phyloP scores from a whole-genome alignment of 169 alveolate genomes.

The Ichthyophthirius multifiliis region DNA sequence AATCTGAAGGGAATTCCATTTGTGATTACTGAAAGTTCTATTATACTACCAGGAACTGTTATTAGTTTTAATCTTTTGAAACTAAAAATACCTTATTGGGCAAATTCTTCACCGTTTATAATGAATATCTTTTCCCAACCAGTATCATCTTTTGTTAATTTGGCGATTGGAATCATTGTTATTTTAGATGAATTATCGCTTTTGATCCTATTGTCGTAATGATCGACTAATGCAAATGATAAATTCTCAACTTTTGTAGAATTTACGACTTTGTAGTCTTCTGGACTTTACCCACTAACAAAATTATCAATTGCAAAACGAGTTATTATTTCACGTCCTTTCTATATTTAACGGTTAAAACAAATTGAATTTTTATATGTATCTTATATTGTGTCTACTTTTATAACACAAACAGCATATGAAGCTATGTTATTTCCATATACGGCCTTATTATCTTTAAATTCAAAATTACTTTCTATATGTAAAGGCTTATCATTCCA shows the following conservation, averaged over 20 bases:
- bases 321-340: not conserved
- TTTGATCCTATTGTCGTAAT: not conserved
- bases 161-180: not conserved
- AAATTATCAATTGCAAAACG: not conserved
- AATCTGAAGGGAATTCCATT: not conserved
- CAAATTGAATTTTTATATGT: not conserved
- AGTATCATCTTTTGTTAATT: not conserved
- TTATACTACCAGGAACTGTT: not conserved
- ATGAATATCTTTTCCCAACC: not conserved
- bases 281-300: not conserved
- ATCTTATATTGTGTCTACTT: not conserved
- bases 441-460: not conserved
- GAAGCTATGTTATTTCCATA: not conserved
- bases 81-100: not conserved
- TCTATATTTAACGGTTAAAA: not conserved
- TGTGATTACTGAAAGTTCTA: not conserved
- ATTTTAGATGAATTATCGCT: not conserved
- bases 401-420: not conserved
- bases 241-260: not conserved
- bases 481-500: not conserved
- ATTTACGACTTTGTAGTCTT: not conserved
- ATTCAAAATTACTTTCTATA: not conserved
- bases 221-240: not conserved
- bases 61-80: not conserved
- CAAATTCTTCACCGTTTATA: not conserved